These are phyloP conservation scores for Tripterygium wilfordii DNA, from an alignment of 177 flowering plant species.

Conservation along the genomic window DNA sequence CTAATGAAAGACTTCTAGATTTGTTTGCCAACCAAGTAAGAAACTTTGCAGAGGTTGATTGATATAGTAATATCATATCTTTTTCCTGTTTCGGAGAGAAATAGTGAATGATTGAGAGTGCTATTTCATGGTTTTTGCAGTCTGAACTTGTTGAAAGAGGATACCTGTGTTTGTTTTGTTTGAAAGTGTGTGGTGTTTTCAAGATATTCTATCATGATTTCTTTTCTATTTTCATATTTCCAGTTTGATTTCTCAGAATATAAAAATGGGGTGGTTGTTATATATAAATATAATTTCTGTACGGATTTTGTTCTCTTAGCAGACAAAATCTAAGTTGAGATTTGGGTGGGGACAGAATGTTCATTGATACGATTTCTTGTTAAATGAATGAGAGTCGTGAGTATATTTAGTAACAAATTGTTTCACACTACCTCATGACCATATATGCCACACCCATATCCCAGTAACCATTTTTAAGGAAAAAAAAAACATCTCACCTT, in stretches of 20 bases:
- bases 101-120: conserved; percentile 16
- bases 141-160: conserved; percentile 9
- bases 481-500: too few relatives aligned
- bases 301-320: conserved; percentile 14
- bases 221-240: conserved; percentile 21
- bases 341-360: conserved; percentile 31
- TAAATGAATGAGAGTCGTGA: too few relatives aligned
- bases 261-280: too few relatives aligned
- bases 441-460: too few relatives aligned
- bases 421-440: too few relatives aligned
- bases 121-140: conserved; percentile 20
- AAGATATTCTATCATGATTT: conserved; percentile 39
- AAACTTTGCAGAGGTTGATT: too few relatives aligned
- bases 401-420: too few relatives aligned
- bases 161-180: conserved; percentile 7
- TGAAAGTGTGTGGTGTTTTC: conserved; percentile 19
- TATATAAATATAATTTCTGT: too few relatives aligned
- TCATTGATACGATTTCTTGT: conserved; percentile 6
- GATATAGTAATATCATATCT: too few relatives aligned
- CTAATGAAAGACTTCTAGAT: conserved; percentile 18
- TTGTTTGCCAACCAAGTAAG: too few relatives aligned
- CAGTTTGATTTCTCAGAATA: conserved; percentile 17
- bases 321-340: conserved; percentile 34
- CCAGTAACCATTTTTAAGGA: conserved; percentile 57
- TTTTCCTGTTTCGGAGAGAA: conserved; percentile 6